Evolutionary conservation across 371 early-diverging fungal genomes (phyloP), one percentile per base, ranked within the genome.

Genomic region (Phascolomyces articulosus): DNA sequence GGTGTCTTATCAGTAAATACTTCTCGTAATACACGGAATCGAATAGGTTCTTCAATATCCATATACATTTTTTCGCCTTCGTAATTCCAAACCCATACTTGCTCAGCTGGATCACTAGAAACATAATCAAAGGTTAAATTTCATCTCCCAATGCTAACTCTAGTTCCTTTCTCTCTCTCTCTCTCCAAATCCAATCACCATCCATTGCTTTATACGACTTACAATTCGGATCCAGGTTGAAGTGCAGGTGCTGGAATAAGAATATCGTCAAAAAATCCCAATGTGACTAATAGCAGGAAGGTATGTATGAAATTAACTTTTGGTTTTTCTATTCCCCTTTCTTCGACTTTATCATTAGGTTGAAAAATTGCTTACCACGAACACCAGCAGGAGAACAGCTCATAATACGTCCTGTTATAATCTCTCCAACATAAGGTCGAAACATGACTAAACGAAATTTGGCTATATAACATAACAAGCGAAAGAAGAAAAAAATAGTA

Each of bases 181-280:
- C n/a, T n/a, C n/a, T n/a, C n/a, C n/a, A n/a, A n/a, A n/a, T n/a
- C n/a, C n/a, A n/a, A n/a, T n/a, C n/a, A n/a, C 2, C 11, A 34
- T 34, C 34, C 34, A 9, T 34, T 47, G 21, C n/a, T 47, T n/a
- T 47, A 4, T 4, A 31, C 21, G 10, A 59, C 67, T 74, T 81
- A 85, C 87, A 90, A 95, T 54, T 84, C 86, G 15, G 87, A 81
- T 47, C 84, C 85, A 1, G 69, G 63, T 49, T 90, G 91, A 65
- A 92, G 78, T 47, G 85, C 78, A 29, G 73, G 73, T 10, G 86
- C 80, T 1, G 96, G 94, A 40, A 97, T 91, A 54, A 78, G 70
- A 18, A 97, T 94, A 75, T 97, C 97, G 73, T 95, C 94, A 73
- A 97, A 97, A 66, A 96, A 97, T 15, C 90, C 92, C 74, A 96